Conservation (phyloP, 768 basidiomycete genomes). For the Lactarius tabidus region DNA sequence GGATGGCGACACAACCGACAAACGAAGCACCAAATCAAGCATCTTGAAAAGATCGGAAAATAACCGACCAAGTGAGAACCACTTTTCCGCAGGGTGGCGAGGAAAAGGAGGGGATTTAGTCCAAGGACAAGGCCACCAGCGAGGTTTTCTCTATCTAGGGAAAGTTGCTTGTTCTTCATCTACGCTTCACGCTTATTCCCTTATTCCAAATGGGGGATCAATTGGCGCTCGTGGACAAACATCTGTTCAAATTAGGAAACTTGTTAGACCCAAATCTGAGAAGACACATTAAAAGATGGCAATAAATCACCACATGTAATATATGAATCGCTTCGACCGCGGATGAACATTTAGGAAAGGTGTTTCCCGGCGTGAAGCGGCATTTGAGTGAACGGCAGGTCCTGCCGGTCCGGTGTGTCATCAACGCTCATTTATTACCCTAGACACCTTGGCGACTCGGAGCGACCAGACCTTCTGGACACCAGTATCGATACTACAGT, state of each 20-base stretch:
- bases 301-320: background rate
- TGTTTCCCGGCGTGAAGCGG: background rate
- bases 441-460: background rate
- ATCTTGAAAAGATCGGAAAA: background rate
- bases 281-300: background rate
- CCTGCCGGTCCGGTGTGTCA: too few relatives aligned
- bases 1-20: background rate
- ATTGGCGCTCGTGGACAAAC: background rate
- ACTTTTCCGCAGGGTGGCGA: background rate
- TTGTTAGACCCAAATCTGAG: background rate
- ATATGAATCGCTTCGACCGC: background rate
- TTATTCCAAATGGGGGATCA: background rate
- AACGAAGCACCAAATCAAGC: background rate
- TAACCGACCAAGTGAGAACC: background rate
- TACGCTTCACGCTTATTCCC: background rate
- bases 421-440: too few relatives aligned
- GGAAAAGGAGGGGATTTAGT: background rate
- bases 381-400: background rate
- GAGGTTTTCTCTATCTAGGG: background rate
- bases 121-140: background rate
- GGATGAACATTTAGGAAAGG: background rate
- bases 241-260: slow-evolving; percentile 1
- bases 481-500: slow-evolving; percentile 69
- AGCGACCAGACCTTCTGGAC: slow-evolving; percentile 70
- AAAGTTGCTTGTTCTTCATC: background rate